Base-by-base conservation (phyloP, 2,329 filamentous ascomycete genomes). In the Alternaria sp. region DNA sequence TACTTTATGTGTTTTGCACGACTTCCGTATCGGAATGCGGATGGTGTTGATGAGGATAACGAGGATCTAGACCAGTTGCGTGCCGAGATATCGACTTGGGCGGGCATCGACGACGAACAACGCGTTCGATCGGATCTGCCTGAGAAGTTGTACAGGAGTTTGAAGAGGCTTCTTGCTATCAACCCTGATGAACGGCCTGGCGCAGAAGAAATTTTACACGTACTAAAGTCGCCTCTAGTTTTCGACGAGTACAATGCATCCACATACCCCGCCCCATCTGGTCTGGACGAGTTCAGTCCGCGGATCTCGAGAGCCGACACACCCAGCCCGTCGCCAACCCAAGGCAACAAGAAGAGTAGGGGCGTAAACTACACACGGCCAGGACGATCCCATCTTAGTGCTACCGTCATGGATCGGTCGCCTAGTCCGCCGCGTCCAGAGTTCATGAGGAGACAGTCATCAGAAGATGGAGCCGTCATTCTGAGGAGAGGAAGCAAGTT, bases 1-100 rank as follows among this genome's bases (percentile, higher is more conserved):
- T 97, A 98, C 78, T 99, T 99, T 74, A 91, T 99, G 85, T 99
- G 95, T 77, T 99, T 99, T 75, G 92, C 91, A 2, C 86, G 90
- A 48, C 85, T 99, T 11, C 95, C 95, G 0, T 99, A 98, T 74
- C 84, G 81, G 25, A 92, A 90, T 69, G 92, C 94, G 54, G 94
- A 98, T 74, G 85, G 90, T 4, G 85, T 96, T 22, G 88, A 97
- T 61, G 94, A 98, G 77, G 94, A 98, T 74, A 89, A 93, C 57
- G 95, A 99, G 75, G 93, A 98, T 67, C 84, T 97, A 5, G 93
- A 97, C 69, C 84, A 89, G 66, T 85, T 99, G 30, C 88, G 94
- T 43, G 90, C 85, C 3, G 95, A 99, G 78, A 98, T 99, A 58
- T 88, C 89, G 11, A 85, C 86, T 34, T 99, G 95, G 95, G 83